These are phyloP conservation scores for Candida mattraensis DNA, from an alignment of 805 yeast genomes.

Conservation along the genomic window DNA sequence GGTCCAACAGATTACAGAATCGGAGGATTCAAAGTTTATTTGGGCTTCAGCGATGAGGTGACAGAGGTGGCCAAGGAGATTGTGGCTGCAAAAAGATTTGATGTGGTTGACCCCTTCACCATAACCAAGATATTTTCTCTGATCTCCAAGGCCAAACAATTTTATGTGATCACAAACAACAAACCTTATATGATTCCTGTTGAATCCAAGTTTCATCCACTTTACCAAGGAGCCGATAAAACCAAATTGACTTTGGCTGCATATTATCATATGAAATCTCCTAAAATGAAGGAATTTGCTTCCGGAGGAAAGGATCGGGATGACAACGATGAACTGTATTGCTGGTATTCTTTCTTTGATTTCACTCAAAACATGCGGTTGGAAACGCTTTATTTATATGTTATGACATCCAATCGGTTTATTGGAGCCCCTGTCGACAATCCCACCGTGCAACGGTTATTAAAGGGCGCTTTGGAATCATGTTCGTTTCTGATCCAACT, in stretches of 20 bases:
- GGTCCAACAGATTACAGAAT: constrained; percentile 10
- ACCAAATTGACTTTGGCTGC: constrained; percentile 19
- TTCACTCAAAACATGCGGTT: constrained; percentile 33
- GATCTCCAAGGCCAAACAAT: constrained; percentile 25
- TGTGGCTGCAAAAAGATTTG: constrained; percentile 15
- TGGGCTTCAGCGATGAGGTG: constrained; percentile 32
- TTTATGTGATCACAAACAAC: constrained; percentile 23
- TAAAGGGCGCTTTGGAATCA: constrained; percentile 20
- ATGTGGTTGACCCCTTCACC: constrained; percentile 14
- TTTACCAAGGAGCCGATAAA: constrained; percentile 28
- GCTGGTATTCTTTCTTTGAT: constrained; percentile 32
- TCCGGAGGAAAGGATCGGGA: constrained; percentile 1
- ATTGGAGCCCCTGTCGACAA: constrained; percentile 16
- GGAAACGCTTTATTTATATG: constrained; percentile 36
- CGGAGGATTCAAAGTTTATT: constrained; percentile 28
- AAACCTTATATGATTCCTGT: constrained; percentile 26
- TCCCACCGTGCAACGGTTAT: constrained; percentile 19
- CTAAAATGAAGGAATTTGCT: constrained; percentile 12
- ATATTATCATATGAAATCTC: constrained; percentile 23
- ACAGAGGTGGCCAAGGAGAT: constrained; percentile 26
- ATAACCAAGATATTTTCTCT: constrained; percentile 21
- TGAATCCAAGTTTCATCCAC: constrained; percentile 29
- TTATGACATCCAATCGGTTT: constrained; percentile 32
- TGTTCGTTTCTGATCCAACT: constrained; percentile 25
- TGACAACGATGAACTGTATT: constrained; percentile 10